phyloP scores from a whole-genome alignment of 2,329 filamentous ascomycete species.

The Diaporthe sp. region DNA sequence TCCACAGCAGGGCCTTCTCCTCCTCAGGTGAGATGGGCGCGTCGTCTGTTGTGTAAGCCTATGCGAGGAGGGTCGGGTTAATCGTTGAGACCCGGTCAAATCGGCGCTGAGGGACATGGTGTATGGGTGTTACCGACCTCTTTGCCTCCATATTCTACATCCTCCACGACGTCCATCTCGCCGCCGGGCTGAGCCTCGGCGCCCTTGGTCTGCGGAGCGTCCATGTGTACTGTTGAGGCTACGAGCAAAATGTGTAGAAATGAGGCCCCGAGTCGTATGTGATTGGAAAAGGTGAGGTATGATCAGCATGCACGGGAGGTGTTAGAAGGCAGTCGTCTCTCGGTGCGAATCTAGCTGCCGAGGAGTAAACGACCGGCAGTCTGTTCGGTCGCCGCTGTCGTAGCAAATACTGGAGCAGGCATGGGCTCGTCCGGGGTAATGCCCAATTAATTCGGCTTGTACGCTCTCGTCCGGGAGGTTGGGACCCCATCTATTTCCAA shows the following conservation, averaged over 20 bases:
- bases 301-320: not conserved
- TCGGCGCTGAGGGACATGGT: not conserved
- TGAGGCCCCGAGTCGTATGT: not conserved
- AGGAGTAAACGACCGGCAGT: not conserved
- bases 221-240: not conserved
- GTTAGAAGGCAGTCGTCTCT: not conserved
- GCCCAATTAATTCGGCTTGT: not conserved
- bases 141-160: constrained; percentile 31
- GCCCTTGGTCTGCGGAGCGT: not conserved
- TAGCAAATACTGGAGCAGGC: not conserved
- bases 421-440: not conserved
- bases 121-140: constrained; percentile 27
- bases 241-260: not conserved
- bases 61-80: not conserved
- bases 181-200: constrained; percentile 19
- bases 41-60: constrained; percentile 3
- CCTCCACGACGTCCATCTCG: constrained; percentile 19
- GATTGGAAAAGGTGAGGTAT: not conserved
- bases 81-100: not conserved
- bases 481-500: constrained; percentile 12
- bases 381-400: not conserved
- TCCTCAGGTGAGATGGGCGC: constrained; percentile 17
- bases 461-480: not conserved
- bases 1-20: constrained; percentile 45
- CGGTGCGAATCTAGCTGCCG: constrained; percentile 12